Evolutionary conservation across 1,139 yeast species (phyloP).

Genomic region (Yamadazyma siamensis): DNA sequence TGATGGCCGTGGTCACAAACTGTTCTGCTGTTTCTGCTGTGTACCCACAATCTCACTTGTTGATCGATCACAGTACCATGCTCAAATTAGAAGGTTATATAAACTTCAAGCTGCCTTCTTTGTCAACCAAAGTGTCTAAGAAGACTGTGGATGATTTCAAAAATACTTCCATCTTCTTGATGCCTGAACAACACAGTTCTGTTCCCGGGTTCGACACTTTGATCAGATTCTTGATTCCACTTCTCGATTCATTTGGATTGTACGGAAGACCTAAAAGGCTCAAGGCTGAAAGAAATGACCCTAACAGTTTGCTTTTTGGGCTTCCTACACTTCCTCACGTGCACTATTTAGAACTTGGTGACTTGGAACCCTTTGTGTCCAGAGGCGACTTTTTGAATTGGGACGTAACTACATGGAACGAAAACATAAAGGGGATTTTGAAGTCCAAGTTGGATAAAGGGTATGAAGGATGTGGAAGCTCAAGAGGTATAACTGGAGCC

Average conservation of each 20-base stretch:
- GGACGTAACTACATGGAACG: slow-evolving; percentile 70
- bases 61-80: slow-evolving; percentile 85
- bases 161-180: slow-evolving; percentile 79
- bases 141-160: slow-evolving; percentile 54
- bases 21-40: slow-evolving; percentile 83
- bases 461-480: slow-evolving; percentile 80
- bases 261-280: slow-evolving; percentile 90
- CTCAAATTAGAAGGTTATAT: slow-evolving; percentile 84
- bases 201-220: slow-evolving; percentile 94
- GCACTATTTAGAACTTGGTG: slow-evolving; percentile 59
- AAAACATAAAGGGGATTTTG: slow-evolving; percentile 59
- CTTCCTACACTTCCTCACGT: slow-evolving; percentile 87
- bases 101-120: slow-evolving; percentile 48
- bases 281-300: slow-evolving; percentile 83
- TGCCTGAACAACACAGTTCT: slow-evolving; percentile 93
- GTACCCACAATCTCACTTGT: slow-evolving; percentile 80
- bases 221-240: slow-evolving; percentile 81
- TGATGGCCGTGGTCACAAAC: slow-evolving; percentile 74
- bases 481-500: slow-evolving; percentile 61
- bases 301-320: slow-evolving; percentile 78
- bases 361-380: slow-evolving; percentile 21
- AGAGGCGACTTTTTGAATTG: slow-evolving; percentile 41
- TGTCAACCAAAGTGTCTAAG: slow-evolving; percentile 34
- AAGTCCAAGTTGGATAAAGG: slow-evolving; percentile 66
- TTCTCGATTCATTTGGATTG: slow-evolving; percentile 79